A percentile compares a stretch with the other conserved stretches of the same genome.
phyloP scores from a whole-genome alignment of 768 basidiomycete species.

The button mushroom (Agaricus bisporus) region DNA sequence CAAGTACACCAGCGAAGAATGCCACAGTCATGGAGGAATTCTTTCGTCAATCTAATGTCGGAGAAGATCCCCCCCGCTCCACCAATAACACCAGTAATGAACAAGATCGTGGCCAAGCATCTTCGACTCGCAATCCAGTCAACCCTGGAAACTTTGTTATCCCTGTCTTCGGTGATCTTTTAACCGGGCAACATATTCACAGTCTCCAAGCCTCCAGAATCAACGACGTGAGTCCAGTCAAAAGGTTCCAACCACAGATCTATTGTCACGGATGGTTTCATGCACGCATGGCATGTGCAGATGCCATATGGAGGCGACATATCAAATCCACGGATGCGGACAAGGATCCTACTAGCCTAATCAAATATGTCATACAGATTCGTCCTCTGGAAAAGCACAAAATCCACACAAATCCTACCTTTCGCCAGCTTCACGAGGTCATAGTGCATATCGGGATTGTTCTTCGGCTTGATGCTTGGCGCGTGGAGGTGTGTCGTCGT shows the following conservation, averaged over 20 bases:
- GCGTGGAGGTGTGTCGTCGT: no score
- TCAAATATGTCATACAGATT: not conserved
- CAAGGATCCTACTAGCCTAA: not conserved
- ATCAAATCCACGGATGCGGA: constrained; percentile 4
- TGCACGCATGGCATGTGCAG: constrained; percentile 14
- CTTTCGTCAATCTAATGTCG: not conserved
- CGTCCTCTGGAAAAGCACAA: constrained; percentile 20
- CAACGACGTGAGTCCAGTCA: constrained; percentile 1
- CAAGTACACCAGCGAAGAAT: no score
- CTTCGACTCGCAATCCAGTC: not conserved
- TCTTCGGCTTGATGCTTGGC: constrained; percentile 19
- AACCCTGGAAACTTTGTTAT: not conserved
- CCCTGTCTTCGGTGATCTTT: constrained; percentile 1
- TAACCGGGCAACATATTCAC: not conserved
- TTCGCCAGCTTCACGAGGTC: constrained; percentile 21
- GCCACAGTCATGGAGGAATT: not conserved
- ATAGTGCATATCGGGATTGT: constrained; percentile 18
- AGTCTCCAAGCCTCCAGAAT: not conserved
- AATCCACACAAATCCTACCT: constrained; percentile 20
- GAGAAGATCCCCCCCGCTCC: not conserved
- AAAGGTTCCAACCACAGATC: constrained; percentile 7
- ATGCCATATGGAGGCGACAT: constrained; percentile 10
- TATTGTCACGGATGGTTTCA: constrained; percentile 14
- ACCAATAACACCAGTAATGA: no score
- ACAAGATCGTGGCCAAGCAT: no score